These are phyloP conservation scores for Noccaea caerulescens DNA, from an alignment of 345 rosid genomes.

Conservation along the genomic window DNA sequence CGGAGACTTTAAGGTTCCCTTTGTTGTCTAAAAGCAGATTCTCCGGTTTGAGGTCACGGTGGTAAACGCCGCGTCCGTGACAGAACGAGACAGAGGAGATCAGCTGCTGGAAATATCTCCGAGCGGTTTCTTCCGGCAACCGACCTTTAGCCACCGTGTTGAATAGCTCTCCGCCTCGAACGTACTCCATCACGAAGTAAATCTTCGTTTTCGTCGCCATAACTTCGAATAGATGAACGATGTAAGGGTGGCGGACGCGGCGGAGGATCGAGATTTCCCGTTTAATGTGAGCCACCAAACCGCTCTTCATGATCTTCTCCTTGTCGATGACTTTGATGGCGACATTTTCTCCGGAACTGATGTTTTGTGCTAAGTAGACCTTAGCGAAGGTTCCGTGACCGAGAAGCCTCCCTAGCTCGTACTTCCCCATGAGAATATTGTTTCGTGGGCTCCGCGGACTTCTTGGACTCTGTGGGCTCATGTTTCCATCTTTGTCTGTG, in stretches of 20 bases:
- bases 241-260: constrained; percentile 84
- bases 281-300: constrained; percentile 71
- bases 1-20: constrained; percentile 80
- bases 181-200: constrained; percentile 88
- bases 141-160: constrained; percentile 72
- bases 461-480: constrained; percentile 44
- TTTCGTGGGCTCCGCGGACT: constrained; percentile 41
- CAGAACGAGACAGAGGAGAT: constrained; percentile 78
- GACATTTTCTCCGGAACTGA: constrained; percentile 54
- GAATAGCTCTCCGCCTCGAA: constrained; percentile 79
- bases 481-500: constrained; percentile 41
- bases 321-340: constrained; percentile 91
- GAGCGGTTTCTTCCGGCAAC: constrained; percentile 61
- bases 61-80: constrained; percentile 81
- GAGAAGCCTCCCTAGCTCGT: constrained; percentile 72
- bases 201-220: constrained; percentile 89
- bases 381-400: constrained; percentile 94
- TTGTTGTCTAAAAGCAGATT: constrained; percentile 74
- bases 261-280: constrained; percentile 88
- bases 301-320: constrained; percentile 63
- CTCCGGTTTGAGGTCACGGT: constrained; percentile 88
- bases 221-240: constrained; percentile 78
- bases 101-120: constrained; percentile 77
- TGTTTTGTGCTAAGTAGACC: constrained; percentile 73
- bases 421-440: constrained; percentile 65